Percentiles rank a stretch among this genome's conserved stretches.
Evolutionary conservation across 306 rosid species (phyloP).

Genomic region (Inga oerstediana): DNA sequence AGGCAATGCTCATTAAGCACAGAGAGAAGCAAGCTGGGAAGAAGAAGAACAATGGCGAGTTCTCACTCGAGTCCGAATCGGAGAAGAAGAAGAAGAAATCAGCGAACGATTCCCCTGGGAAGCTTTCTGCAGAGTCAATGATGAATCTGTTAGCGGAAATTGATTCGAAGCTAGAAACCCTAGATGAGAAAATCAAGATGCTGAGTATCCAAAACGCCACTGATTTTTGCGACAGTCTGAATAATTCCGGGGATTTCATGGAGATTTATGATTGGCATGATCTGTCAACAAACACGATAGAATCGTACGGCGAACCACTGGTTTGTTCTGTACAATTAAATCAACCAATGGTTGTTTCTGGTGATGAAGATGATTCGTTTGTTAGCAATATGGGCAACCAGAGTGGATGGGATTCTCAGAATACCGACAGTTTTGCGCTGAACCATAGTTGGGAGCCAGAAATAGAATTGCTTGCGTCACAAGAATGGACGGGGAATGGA

Average conservation of each 20-base stretch:
- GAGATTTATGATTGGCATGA: background rate
- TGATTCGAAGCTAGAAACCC: background rate
- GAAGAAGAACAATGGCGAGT: background rate
- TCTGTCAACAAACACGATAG: background rate
- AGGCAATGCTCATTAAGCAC: background rate
- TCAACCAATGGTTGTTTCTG: background rate
- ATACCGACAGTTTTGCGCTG: background rate
- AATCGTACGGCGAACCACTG: background rate
- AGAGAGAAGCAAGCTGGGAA: background rate
- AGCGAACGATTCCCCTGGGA: background rate
- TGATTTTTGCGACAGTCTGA: background rate
- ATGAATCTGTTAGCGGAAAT: background rate
- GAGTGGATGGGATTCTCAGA: background rate
- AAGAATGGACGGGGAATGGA: background rate
- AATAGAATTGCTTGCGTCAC: background rate
- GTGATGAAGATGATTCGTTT: background rate
- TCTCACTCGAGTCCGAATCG: background rate
- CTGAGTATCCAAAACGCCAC: background rate
- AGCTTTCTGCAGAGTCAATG: background rate
- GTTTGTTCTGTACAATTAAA: background rate
- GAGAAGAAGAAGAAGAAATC: background rate
- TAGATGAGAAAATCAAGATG: background rate
- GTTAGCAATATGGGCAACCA: background rate
- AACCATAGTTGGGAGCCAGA: background rate
- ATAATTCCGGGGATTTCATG: background rate